Conservation (phyloP, 306 rosid species). For the Sophora flavescens region DNA sequence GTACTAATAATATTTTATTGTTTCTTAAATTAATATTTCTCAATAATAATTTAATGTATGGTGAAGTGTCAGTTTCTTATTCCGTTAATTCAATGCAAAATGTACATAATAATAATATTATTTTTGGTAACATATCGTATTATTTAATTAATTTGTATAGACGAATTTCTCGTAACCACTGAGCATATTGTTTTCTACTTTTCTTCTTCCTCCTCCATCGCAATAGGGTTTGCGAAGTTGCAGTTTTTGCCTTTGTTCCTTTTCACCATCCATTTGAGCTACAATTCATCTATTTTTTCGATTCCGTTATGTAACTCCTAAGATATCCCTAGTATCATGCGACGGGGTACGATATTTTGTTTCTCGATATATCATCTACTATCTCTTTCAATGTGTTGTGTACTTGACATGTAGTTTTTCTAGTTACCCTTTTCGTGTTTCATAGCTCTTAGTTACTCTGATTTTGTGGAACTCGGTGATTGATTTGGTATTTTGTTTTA, state of each 20-base stretch:
- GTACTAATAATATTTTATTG: too few relatives aligned
- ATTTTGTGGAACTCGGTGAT: slow-evolving; percentile 11
- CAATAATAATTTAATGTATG: not conserved
- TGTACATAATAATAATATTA: not conserved
- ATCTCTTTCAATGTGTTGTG: not conserved
- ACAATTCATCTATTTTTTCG: not conserved
- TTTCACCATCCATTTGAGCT: not conserved
- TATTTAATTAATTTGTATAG: slow-evolving; percentile 20
- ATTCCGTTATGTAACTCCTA: not conserved
- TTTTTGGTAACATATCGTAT: not conserved
- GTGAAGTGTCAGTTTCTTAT: not conserved
- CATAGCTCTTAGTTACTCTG: not conserved
- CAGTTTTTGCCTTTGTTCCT: slow-evolving; percentile 3
- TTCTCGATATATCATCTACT: not conserved
- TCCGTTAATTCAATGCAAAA: too few relatives aligned
- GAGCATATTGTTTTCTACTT: not conserved
- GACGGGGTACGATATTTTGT: slow-evolving; percentile 17
- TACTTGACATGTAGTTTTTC: not conserved
- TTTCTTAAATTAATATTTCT: not conserved
- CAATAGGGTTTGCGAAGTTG: slow-evolving; percentile 31
- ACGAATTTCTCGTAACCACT: slow-evolving; percentile 7
- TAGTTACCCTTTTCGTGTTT: not conserved
- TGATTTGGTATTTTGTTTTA: slow-evolving; percentile 23
- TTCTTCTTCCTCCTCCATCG: not conserved
- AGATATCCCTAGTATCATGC: not conserved